phyloP scores from a whole-genome alignment of 768 basidiomycete species.

The Pleurotus sapidus region DNA sequence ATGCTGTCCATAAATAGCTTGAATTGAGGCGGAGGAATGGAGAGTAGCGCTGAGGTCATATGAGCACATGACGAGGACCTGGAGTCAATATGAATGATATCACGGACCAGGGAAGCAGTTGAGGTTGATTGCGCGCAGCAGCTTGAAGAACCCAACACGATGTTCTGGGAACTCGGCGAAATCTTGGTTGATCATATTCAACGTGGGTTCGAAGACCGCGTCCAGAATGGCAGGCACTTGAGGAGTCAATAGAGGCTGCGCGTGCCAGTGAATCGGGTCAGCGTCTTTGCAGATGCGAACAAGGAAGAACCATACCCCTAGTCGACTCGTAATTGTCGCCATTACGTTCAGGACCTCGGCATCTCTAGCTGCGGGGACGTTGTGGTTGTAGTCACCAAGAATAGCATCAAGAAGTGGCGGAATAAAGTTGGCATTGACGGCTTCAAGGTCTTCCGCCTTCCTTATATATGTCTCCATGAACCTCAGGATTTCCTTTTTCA shows the following conservation, averaged over 20 bases:
- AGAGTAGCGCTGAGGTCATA: slow-evolving; percentile 62
- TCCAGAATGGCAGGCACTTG: slow-evolving; percentile 95
- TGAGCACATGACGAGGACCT: neutral
- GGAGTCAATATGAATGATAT: neutral
- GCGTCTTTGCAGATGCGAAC: neutral
- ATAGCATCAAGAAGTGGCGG: slow-evolving; percentile 95
- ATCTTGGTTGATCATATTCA: slow-evolving; percentile 99
- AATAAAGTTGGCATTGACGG: slow-evolving; percentile 89
- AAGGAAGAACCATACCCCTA: slow-evolving; percentile 64
- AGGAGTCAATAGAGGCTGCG: slow-evolving; percentile 78
- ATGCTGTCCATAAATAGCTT: slow-evolving; percentile 98
- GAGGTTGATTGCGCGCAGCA: slow-evolving; percentile 88
- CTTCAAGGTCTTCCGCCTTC: slow-evolving; percentile 95
- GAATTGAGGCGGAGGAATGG: slow-evolving; percentile 86
- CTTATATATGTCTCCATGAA: slow-evolving; percentile 97
- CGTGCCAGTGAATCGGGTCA: neutral
- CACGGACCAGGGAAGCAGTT: slow-evolving; percentile 90
- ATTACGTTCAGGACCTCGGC: slow-evolving; percentile 97
- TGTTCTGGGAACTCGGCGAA: slow-evolving; percentile 98
- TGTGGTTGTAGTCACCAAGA: slow-evolving; percentile 94
- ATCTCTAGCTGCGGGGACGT: slow-evolving; percentile 90
- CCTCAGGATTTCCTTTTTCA: slow-evolving; percentile 98
- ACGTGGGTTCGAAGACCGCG: slow-evolving; percentile 94
- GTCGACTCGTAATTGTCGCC: slow-evolving; percentile 86
- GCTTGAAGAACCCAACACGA: slow-evolving; percentile 94